Evolutionary conservation across 345 rosid species (phyloP), one percentile per base, ranked within the genome.

Genomic region (Citrus medica): DNA sequence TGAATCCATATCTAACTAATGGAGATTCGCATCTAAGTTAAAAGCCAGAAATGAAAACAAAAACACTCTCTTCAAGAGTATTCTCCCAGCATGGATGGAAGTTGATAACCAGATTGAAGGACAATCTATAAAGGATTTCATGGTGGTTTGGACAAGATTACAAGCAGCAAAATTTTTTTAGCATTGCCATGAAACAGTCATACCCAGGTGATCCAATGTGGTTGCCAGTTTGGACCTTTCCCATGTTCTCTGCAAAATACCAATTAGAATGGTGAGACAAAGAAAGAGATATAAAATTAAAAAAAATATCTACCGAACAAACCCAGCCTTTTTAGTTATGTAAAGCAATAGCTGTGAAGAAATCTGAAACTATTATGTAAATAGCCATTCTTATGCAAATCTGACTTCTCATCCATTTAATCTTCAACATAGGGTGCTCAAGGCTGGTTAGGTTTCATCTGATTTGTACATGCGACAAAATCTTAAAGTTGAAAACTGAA

Each of bases 201-300:
- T 92, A 94, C 98, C 94, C 78, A 97, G 75, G 71, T 87, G 94
- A 86, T 97, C 98, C 84, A 97, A 86, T n/a, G 93, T 88, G 64
- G 90, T 76, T 51, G 99, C 98, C 80, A 97, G 75, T 75, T 88
- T 97, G 46, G 98, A 92, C 85, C 93, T 92, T 86, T 96, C 98
- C 98, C 99, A 94, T 38, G 98, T 94, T 84, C 99, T 94, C 99
- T 94, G 91, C 77, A 73, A 19, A 46, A 65, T 4, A 81, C 61
- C 75, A 84, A 76, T 28, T 2, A 83, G 71, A 78, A 63, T 24
- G 42, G 73, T 79, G 40, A 80, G 21, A 35, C 22, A 22, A 58
- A 25, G 6, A 35, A 27, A 7, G 28, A 28, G n/a, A 48, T 37
- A 7, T 5, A 42, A 38, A 40, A 10, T 19, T 1, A 40, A 13